Evolutionary conservation across 257 asterid genomes (phyloP).

Genomic region (Nicotiana otophora): DNA sequence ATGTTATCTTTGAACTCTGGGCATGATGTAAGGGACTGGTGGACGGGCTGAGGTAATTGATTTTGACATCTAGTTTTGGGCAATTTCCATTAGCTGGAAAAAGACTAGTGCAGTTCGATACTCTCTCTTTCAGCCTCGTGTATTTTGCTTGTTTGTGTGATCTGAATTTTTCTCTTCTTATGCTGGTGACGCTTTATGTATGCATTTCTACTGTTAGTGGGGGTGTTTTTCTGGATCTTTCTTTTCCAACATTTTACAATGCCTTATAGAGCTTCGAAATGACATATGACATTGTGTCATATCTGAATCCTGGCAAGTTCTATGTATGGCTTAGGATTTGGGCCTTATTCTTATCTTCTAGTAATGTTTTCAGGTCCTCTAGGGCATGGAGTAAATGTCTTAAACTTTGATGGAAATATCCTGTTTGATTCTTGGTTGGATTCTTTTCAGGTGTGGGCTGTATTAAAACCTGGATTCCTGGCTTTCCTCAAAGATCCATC

Average conservation of each 20-base stretch:
- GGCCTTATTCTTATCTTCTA: not conserved
- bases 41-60: not conserved
- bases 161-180: not conserved
- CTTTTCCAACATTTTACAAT: not conserved
- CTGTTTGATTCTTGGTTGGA: conserved; percentile 14
- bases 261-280: not conserved
- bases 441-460: conserved; percentile 89
- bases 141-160: not conserved
- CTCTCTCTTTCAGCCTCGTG: not conserved
- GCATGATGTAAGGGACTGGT: not conserved
- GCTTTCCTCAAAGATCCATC: conserved; percentile 90
- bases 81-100: not conserved
- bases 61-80: not conserved
- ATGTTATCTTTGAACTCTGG: not conserved
- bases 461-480: conserved; percentile 91
- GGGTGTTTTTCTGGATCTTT: not conserved
- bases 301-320: not conserved
- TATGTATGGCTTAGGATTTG: not conserved
- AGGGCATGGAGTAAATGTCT: not conserved
- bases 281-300: not conserved
- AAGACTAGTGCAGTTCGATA: not conserved
- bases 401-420: not conserved
- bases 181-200: not conserved
- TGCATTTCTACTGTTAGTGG: not conserved
- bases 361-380: not conserved